phyloP scores from a whole-genome alignment of 345 rosid species.

The Ricinus communis region DNA sequence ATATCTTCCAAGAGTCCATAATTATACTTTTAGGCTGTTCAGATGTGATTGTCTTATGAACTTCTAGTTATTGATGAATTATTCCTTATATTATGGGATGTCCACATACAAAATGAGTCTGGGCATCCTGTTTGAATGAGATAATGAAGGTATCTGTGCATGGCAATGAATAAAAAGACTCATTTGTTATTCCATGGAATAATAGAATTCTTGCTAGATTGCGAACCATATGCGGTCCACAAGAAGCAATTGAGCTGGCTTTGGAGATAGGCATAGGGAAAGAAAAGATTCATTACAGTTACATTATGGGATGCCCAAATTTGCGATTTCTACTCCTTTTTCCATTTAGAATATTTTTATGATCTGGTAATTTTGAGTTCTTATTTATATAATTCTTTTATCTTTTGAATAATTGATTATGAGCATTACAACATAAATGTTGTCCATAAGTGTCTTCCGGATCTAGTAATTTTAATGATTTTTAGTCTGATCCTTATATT shows the following conservation, averaged over 20 bases:
- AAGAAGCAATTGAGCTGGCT: not conserved
- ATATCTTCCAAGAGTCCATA: not conserved
- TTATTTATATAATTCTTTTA: not conserved
- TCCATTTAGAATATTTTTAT: not conserved
- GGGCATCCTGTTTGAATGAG: not conserved
- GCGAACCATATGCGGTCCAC: not conserved
- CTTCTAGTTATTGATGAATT: not conserved
- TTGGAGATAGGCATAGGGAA: not conserved
- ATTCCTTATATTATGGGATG: constrained; percentile 10
- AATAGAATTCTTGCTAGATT: not conserved
- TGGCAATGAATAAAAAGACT: not conserved
- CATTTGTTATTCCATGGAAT: not conserved
- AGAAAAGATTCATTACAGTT: not conserved
- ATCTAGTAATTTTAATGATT: not conserved
- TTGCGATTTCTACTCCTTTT: not conserved
- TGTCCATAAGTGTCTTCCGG: not conserved
- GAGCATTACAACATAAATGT: not conserved
- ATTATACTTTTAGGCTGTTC: not conserved
- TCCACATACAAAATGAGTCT: not conserved
- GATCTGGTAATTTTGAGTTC: not conserved
- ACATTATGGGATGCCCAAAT: not conserved
- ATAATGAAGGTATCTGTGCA: not conserved
- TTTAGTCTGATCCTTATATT: not conserved
- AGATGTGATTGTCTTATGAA: too few relatives aligned
- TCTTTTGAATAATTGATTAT: not conserved